A percentile compares a stretch with the other conserved stretches of the same genome.
Evolutionary conservation across 768 basidiomycete genomes (phyloP).

Genomic region (Tremella fuciformis): DNA sequence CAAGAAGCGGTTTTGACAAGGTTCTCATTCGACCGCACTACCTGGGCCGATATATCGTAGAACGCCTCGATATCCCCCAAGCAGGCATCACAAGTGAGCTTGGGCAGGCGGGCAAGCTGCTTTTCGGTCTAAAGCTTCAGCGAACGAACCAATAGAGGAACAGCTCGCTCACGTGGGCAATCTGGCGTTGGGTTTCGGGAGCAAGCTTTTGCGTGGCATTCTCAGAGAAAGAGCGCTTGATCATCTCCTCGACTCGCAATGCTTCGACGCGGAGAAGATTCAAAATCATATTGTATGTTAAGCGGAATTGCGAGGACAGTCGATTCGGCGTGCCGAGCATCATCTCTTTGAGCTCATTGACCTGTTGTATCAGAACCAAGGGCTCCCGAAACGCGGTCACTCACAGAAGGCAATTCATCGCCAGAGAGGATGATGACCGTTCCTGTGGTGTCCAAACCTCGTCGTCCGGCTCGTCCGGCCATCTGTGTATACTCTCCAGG

Average conservation of each 20-base stretch:
- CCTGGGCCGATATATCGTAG: slow-evolving; percentile 68
- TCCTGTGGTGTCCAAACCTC: slow-evolving; percentile 90
- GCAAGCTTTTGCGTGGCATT: slow-evolving; percentile 88
- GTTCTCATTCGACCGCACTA: slow-evolving; percentile 63
- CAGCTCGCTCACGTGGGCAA: slow-evolving; percentile 64
- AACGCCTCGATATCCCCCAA: slow-evolving; percentile 67
- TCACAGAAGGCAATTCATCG: slow-evolving; percentile 81
- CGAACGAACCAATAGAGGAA: neutral
- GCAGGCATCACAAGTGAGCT: slow-evolving; percentile 69
- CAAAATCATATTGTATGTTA: slow-evolving; percentile 99
- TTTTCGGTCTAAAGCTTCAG: slow-evolving; percentile 64
- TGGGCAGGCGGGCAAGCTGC: slow-evolving; percentile 61
- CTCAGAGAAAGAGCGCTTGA: slow-evolving; percentile 97
- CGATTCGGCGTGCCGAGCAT: slow-evolving; percentile 91
- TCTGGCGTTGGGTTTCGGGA: slow-evolving; percentile 88
- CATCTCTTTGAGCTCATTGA: slow-evolving; percentile 74
- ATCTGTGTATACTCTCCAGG: slow-evolving; percentile 90
- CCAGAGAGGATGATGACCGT: slow-evolving; percentile 83
- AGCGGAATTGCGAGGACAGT: slow-evolving; percentile 88
- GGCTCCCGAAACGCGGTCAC: slow-evolving; percentile 14
- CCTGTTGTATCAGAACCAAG: slow-evolving; percentile 55
- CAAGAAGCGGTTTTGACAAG: slow-evolving; percentile 63
- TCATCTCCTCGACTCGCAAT: slow-evolving; percentile 96
- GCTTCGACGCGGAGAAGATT: slow-evolving; percentile 95
- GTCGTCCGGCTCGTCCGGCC: slow-evolving; percentile 95